Base-by-base conservation (phyloP, 2,329 filamentous ascomycete species). In the Pyricularia sp. region DNA sequence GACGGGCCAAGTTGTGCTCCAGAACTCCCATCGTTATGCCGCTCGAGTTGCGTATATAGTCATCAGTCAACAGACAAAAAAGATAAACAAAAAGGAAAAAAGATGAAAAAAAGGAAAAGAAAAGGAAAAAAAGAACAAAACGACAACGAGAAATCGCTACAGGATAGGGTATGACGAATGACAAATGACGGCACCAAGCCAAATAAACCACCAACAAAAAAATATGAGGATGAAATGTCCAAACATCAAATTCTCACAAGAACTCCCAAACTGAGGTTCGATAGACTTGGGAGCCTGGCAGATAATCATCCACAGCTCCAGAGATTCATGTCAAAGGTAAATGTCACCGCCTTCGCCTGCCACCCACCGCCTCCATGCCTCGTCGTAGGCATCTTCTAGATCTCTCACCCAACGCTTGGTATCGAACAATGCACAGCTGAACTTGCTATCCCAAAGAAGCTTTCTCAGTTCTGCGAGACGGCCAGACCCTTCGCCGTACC, bases 401-500 rank as follows among this genome's bases (percentile, higher is more conserved):
- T 98, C 94, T 65, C 84, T 81, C 30, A 98, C 94, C 95, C 95
- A 99, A 73, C 95, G 86, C 73, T 84, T 86, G 6, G 95, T 99
- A 78, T 99, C 89, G 77, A 99, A 99, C 63, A 99, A 83, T 17
- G 91, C 91, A 78, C 93, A 97, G 31, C 83, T 87, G 91, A 93
- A 97, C 73, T 94, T 89, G 74, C 88, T 89, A 71, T 92, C 86
- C 81, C 94, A 98, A 12, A 99, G 80, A 74, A 97, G 82, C 76
- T 87, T 90, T 71, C 95, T 87, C 70, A 99, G 82, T 69, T 96
- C 90, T 67, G 88, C 87, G 68, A 99, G 81, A 69, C 93, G 85
- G 1, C 95, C 95, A 11, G 76, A 74, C 2, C 86, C 87, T 71
- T 85, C 78, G 7, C 86, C 84, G 69, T 84, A 83, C 20, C 33